Percentiles rank a stretch among this genome's conserved stretches.
phyloP scores from a whole-genome alignment of 2,329 filamentous ascomycete genomes.

The Ceratocystis cubensis region DNA sequence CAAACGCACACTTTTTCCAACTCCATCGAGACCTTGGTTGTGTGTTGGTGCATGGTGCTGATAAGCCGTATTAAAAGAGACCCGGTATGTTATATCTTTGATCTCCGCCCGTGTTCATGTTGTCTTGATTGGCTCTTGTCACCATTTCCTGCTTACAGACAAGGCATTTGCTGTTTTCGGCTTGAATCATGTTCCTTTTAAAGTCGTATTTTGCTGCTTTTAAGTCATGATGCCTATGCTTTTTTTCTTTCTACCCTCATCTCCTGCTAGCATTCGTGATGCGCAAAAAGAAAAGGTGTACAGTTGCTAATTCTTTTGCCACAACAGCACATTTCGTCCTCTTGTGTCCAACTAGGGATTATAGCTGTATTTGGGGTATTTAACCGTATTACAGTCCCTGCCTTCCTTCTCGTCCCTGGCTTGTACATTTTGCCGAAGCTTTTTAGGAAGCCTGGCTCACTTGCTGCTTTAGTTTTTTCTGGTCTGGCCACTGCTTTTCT shows the following conservation, averaged over 20 bases:
- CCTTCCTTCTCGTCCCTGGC: conserved; percentile 75
- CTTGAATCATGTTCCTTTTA: background rate
- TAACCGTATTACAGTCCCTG: conserved; percentile 94
- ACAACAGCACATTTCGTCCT: conserved; percentile 62
- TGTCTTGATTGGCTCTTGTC: background rate
- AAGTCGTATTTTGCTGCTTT: background rate
- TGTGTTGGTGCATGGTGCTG: conserved; percentile 86
- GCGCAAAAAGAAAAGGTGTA: background rate
- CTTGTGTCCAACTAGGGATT: conserved; percentile 66
- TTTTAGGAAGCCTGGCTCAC: conserved; percentile 54
- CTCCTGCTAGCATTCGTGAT: background rate
- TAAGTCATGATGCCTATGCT: background rate
- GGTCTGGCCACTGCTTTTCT: conserved; percentile 55
- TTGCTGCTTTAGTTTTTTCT: conserved; percentile 52
- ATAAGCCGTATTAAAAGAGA: conserved; percentile 73
- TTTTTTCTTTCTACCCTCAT: background rate
- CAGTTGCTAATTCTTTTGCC: conserved; percentile 23
- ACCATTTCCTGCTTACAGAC: background rate
- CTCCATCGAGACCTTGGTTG: conserved; percentile 83
- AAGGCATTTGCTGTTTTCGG: background rate
- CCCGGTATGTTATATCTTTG: conserved; percentile 43
- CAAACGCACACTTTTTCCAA: conserved; percentile 98
- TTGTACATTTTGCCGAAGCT: conserved; percentile 79
- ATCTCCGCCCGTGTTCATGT: background rate
- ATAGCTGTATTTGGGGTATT: conserved; percentile 79